phyloP scores from a whole-genome alignment of 371 early-diverging fungal species.

The Mucor mucedo region DNA sequence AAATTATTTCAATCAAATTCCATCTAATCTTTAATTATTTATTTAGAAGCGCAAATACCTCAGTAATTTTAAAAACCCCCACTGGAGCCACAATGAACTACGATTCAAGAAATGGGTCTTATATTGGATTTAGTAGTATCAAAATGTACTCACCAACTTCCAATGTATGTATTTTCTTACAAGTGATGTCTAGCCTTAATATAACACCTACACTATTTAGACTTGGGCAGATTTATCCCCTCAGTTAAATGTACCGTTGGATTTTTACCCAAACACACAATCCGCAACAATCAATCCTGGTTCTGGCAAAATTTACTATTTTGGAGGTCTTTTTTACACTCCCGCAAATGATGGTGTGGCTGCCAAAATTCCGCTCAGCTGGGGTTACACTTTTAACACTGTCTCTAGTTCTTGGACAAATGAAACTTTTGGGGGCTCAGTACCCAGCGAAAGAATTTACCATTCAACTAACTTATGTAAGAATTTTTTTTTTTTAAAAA shows the following conservation, averaged over 20 bases:
- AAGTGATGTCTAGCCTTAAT: too few relatives aligned
- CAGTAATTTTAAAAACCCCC: background rate
- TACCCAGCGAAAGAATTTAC: conserved; percentile 8
- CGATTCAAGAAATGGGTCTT: background rate
- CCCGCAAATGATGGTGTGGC: background rate
- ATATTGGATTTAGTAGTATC: background rate
- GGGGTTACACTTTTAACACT: conserved; percentile 6
- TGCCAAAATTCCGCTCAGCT: background rate
- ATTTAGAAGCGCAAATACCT: background rate
- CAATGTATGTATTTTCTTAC: background rate
- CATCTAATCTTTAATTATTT: too few relatives aligned
- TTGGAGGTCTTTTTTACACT: conserved; percentile 11
- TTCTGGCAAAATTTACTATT: conserved; percentile 6
- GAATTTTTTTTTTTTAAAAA: too few relatives aligned
- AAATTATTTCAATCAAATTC: too few relatives aligned
- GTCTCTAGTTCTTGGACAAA: conserved; percentile 2
- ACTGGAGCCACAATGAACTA: background rate
- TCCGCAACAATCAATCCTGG: background rate
- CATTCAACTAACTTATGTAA: conserved; percentile 15
- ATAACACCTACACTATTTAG: background rate
- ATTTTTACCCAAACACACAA: conserved; percentile 4
- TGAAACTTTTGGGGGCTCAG: background rate
- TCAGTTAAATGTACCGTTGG: background rate
- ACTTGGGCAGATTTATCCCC: conserved; percentile 1
- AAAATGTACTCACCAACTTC: background rate